Percentiles rank a stretch among this genome's conserved stretches.
phyloP scores from a whole-genome alignment of 164 flowering plant genomes.

The Vitis cinerea region DNA sequence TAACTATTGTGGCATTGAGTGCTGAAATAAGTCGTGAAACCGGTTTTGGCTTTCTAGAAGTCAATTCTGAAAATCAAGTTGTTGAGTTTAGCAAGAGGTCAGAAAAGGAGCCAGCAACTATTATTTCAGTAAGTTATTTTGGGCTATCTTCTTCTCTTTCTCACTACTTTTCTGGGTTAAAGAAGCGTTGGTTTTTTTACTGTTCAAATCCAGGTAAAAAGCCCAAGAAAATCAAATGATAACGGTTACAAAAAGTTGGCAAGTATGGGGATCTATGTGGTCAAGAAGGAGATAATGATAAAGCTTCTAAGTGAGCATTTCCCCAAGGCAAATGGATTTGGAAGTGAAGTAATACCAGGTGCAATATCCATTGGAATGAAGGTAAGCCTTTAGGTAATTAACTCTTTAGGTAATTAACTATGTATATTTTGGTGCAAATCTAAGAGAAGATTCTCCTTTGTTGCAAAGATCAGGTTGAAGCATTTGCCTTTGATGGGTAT shows the following conservation, averaged over 20 bases:
- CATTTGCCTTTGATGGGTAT: constrained; percentile 60
- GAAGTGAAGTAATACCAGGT: constrained; percentile 65
- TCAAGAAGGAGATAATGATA: constrained; percentile 53
- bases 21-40: constrained; percentile 28
- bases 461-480: constrained; percentile 44
- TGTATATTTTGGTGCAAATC: neutral
- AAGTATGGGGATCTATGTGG: constrained; percentile 74
- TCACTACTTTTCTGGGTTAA: too few relatives aligned
- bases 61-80: constrained; percentile 44
- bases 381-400: constrained; percentile 25
- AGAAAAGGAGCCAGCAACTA: constrained; percentile 13
- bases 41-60: constrained; percentile 45
- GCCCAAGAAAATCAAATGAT: constrained; percentile 15
- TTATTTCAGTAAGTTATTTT: constrained; percentile 27
- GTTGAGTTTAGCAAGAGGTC: constrained; percentile 29
- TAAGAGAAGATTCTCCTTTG: neutral
- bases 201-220: constrained; percentile 26
- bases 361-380: constrained; percentile 71
- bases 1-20: constrained; percentile 54
- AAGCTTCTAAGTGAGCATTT: constrained; percentile 53
- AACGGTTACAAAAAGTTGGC: constrained; percentile 10
- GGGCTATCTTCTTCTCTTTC: too few relatives aligned
- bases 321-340: constrained; percentile 63
- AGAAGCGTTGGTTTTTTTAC: too few relatives aligned
- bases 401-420: too few relatives aligned